A percentile compares a stretch with the other conserved stretches of the same genome.
phyloP scores from a whole-genome alignment of 768 basidiomycete genomes.

The Fomitopsis serialis region DNA sequence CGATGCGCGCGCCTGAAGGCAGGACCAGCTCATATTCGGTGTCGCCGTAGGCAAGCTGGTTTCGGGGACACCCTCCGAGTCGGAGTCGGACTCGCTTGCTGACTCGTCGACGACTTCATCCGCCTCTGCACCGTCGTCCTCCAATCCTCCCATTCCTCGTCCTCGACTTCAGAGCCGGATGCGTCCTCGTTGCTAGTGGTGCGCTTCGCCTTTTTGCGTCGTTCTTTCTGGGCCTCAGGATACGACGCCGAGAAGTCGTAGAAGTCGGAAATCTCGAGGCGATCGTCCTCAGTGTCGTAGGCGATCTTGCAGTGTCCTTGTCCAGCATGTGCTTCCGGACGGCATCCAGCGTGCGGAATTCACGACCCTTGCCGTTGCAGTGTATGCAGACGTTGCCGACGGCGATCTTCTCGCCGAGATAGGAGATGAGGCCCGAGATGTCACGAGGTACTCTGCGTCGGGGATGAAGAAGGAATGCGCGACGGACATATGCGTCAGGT shows the following conservation, averaged over 20 bases:
- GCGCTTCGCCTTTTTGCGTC: constrained; percentile 8
- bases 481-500: constrained; percentile 82
- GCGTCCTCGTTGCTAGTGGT: constrained; percentile 1
- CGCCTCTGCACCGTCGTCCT: constrained; percentile 24
- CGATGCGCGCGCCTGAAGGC: constrained; percentile 88
- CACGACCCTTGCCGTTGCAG: constrained; percentile 79
- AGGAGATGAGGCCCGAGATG: constrained; percentile 70
- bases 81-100: constrained; percentile 24
- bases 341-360: constrained; percentile 80
- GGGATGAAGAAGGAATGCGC: constrained; percentile 95
- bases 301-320: constrained; percentile 97
- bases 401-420: constrained; percentile 90
- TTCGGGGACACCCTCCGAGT: constrained; percentile 30
- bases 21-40: constrained; percentile 84
- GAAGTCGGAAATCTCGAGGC: constrained; percentile 84
- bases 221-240: constrained; percentile 38
- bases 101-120: constrained; percentile 30
- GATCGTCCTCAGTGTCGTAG: constrained; percentile 76
- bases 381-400: constrained; percentile 91
- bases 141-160: constrained; percentile 28
- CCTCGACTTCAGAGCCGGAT: constrained; percentile 9
- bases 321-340: constrained; percentile 94
- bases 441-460: constrained; percentile 89
- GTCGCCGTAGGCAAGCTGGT: constrained; percentile 73
- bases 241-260: constrained; percentile 90